These are phyloP conservation scores for Selaginella moellendorffii DNA, from an alignment of 75 land plant species.

Conservation along the genomic window DNA sequence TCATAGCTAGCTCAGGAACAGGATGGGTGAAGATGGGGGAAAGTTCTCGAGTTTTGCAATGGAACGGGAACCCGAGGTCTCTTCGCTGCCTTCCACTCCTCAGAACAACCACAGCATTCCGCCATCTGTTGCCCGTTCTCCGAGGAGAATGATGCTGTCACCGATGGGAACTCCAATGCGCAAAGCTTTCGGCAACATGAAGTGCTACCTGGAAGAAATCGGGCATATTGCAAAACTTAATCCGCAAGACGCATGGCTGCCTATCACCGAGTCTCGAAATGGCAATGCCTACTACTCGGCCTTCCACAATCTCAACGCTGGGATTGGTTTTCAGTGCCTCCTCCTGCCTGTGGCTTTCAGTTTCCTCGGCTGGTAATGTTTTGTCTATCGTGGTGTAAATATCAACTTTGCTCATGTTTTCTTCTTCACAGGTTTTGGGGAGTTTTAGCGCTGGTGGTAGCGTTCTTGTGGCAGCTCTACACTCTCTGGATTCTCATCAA, in stretches of 20 bases:
- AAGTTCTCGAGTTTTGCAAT: no score
- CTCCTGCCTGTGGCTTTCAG: constrained; percentile 70
- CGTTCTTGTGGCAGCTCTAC: constrained; percentile 85
- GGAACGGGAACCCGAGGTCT: not conserved
- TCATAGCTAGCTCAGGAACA: no score
- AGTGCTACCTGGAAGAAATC: constrained; percentile 72
- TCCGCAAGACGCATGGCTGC: constrained; percentile 84
- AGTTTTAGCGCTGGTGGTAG: constrained; percentile 29
- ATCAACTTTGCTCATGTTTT: not conserved
- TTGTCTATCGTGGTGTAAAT: not conserved
- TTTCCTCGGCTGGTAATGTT: constrained; percentile 73
- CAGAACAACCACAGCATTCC: not conserved
- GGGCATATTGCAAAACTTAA: constrained; percentile 77
- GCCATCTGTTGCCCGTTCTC: not conserved
- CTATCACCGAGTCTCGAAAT: constrained; percentile 83
- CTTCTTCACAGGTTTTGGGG: constrained; percentile 64
- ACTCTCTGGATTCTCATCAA: constrained; percentile 53
- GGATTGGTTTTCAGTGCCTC: constrained; percentile 79
- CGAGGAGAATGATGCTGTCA: constrained; percentile 12
- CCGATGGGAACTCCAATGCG: constrained; percentile 59
- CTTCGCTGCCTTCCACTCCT: not conserved
- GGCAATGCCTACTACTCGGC: constrained; percentile 85
- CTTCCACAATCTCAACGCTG: constrained; percentile 76
- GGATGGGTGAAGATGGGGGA: no score
- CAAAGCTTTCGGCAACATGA: constrained; percentile 53